These are phyloP conservation scores for Cytospora schulzeri DNA, from an alignment of 2,329 filamentous ascomycete species.

Conservation along the genomic window DNA sequence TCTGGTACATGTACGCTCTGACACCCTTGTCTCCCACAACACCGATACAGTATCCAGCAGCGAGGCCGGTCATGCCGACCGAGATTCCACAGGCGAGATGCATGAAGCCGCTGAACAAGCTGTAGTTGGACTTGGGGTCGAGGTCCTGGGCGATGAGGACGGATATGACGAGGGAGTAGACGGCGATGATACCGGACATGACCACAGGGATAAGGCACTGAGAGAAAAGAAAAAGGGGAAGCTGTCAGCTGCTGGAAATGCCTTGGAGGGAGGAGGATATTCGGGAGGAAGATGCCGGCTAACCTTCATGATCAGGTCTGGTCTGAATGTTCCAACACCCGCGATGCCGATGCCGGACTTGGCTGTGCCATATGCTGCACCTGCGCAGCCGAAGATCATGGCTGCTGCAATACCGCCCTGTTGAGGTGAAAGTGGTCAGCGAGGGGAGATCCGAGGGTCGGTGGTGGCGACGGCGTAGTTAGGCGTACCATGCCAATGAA, in stretches of 20 bases:
- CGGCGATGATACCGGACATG: slow-evolving; percentile 99
- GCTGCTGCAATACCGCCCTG: slow-evolving; percentile 78
- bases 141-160: slow-evolving; percentile 94
- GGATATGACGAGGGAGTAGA: slow-evolving; percentile 95
- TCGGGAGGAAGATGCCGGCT: slow-evolving; percentile 30
- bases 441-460: not conserved
- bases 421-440: slow-evolving; percentile 29
- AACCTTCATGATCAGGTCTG: slow-evolving; percentile 91
- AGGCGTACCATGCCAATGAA: slow-evolving; percentile 82
- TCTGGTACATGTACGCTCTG: slow-evolving; percentile 94
- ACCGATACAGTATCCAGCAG: slow-evolving; percentile 95
- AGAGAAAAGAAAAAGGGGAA: not conserved
- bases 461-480: not conserved
- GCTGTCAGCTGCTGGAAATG: slow-evolving; percentile 8
- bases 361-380: slow-evolving; percentile 84
- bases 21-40: slow-evolving; percentile 94
- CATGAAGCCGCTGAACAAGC: slow-evolving; percentile 90
- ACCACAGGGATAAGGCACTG: slow-evolving; percentile 85
- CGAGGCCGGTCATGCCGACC: slow-evolving; percentile 88
- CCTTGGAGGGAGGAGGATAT: not conserved
- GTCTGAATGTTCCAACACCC: slow-evolving; percentile 80
- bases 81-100: slow-evolving; percentile 89
- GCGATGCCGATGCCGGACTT: slow-evolving; percentile 88
- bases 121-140: slow-evolving; percentile 70
- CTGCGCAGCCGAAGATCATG: slow-evolving; percentile 81